Evolutionary conservation across 768 basidiomycete species (phyloP).

Genomic region (Kwoniella botswanensis): DNA sequence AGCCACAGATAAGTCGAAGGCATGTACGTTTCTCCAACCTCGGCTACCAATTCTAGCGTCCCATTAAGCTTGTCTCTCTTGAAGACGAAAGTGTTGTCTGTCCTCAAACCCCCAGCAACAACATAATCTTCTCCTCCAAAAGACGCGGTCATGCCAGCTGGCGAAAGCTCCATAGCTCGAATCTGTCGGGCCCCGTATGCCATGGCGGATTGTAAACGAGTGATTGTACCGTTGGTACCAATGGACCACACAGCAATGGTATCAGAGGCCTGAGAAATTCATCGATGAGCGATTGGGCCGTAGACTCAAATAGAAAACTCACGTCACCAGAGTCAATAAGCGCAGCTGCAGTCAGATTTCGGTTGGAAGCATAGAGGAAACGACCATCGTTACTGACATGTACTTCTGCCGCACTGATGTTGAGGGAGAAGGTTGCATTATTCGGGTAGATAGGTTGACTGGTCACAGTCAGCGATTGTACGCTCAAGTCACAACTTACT

Average conservation of each 20-base stretch:
- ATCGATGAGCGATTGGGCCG: neutral
- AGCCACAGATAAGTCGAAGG: conserved; percentile 14
- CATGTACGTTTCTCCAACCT: conserved; percentile 11
- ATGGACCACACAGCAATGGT: conserved; percentile 16
- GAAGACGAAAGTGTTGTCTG: conserved; percentile 15
- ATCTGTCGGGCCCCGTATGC: conserved; percentile 14
- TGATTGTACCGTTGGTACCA: conserved; percentile 8
- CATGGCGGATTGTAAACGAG: conserved; percentile 12
- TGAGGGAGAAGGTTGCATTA: conserved; percentile 14
- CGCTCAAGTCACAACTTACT: neutral
- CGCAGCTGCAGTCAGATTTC: conserved; percentile 5
- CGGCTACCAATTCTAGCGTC: conserved; percentile 6
- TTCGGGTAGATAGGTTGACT: conserved; percentile 16
- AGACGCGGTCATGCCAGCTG: conserved; percentile 8
- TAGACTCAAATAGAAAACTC: neutral
- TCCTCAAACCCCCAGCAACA: conserved; percentile 6
- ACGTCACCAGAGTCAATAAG: conserved; percentile 10
- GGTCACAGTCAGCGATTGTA: neutral
- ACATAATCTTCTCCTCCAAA: conserved; percentile 8
- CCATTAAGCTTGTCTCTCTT: conserved; percentile 14
- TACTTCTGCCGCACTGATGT: conserved; percentile 15
- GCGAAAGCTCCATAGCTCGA: conserved; percentile 18
- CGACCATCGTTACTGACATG: conserved; percentile 16
- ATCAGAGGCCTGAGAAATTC: conserved; percentile 2
- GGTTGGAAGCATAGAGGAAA: conserved; percentile 16